Evolutionary conservation across 768 basidiomycete species (phyloP), one percentile per base, ranked within the genome.

Genomic region (Pisolithus microcarpus): DNA sequence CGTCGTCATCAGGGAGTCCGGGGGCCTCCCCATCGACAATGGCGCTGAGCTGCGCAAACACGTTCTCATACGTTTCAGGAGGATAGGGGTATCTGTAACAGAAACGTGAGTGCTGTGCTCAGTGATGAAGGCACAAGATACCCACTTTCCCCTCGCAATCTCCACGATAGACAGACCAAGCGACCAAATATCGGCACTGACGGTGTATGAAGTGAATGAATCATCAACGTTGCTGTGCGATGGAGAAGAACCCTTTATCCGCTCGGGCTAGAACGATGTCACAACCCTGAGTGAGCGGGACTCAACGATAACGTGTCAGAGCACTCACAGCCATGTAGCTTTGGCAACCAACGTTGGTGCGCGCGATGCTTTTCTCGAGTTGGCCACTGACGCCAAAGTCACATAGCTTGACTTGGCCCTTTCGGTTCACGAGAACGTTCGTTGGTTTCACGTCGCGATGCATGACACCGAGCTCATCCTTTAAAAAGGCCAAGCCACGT

Each of bases 331-430:
- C 95, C 93, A 99, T 98, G 68, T 99, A 99, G 54, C 83, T 87
- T 67, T 99, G 96, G 65, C 96, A 99, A 7, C 96, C 96, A 37
- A 99, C 97, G 61, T 98, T 98, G 6, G 96, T 99, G 70, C 94
- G 95, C 16, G 96, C 96, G 19, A 99, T 75, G 50, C 85, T 88
- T 66, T 92, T 91, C 69, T 99, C 95, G 37, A 99, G 80, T 65
- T 99, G 94, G 6, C 95, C 95, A 8, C 93, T 96, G 0, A 98
- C 92, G n/a, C 96, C 96, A 66, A 99, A 99, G 65, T 99, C 96
- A 64, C 93, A 96, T 1, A 99, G 78, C 69, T 98, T 98, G 66
- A 98, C 77, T 52, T 91, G 75, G 6, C 96, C 96, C 55, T 82
- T 87, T 56, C 73, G 73, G 69, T 93, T 97, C 54, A 95, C 81